Evolutionary conservation across 441 rosid genomes (phyloP).

Genomic region (Melastoma candidum): DNA sequence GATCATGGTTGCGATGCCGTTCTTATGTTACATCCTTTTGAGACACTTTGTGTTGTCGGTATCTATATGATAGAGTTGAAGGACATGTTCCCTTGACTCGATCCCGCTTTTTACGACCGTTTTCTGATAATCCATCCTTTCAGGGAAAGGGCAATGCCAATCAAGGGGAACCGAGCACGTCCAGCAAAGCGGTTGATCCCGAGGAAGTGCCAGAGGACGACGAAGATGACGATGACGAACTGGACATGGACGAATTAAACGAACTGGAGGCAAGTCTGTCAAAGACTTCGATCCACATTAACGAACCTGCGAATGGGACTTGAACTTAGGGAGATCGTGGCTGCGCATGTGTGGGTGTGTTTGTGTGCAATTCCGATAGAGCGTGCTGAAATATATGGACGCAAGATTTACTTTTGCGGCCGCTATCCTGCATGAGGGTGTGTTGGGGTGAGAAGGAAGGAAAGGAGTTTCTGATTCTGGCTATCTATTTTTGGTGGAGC

Average conservation of each 20-base stretch:
- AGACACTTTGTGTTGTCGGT: too few species aligned
- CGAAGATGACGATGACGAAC: slow-evolving; percentile 49
- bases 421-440: too few species aligned
- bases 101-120: background rate
- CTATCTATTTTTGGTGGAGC: too few species aligned
- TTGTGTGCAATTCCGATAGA: too few species aligned
- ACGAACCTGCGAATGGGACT: slow-evolving; percentile 24
- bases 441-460: too few species aligned
- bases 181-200: slow-evolving; percentile 19
- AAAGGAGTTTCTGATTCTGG: too few species aligned
- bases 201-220: slow-evolving; percentile 20
- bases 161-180: slow-evolving; percentile 36
- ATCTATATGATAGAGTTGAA: background rate
- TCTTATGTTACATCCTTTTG: too few species aligned
- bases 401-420: too few species aligned
- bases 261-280: slow-evolving; percentile 93
- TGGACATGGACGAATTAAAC: slow-evolving; percentile 83
- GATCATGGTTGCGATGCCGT: too few species aligned
- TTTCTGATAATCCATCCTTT: slow-evolving; percentile 2
- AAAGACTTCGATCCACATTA: slow-evolving; percentile 60
- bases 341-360: too few species aligned
- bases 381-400: too few species aligned
- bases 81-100: background rate
- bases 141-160: slow-evolving; percentile 33
- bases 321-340: too few species aligned